These are phyloP conservation scores for Termitomyces sp. DNA, from an alignment of 768 basidiomycete species.

Conservation along the genomic window DNA sequence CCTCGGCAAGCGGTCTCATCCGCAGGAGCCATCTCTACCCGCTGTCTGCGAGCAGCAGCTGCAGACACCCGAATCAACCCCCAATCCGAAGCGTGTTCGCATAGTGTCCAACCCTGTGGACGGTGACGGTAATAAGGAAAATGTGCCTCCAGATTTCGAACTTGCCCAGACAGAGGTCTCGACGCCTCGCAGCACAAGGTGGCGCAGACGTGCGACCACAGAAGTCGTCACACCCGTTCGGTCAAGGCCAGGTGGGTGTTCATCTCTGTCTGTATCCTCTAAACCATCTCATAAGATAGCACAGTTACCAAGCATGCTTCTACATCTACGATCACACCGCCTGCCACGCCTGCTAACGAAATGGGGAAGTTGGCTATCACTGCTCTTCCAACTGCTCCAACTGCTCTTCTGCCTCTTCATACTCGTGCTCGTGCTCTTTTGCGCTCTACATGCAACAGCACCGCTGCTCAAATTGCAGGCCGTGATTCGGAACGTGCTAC, in stretches of 20 bases:
- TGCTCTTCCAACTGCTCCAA: slow-evolving; percentile 58
- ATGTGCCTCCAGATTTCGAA: slow-evolving; percentile 56
- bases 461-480: slow-evolving; percentile 52
- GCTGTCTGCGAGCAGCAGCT: slow-evolving; percentile 35
- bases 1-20: slow-evolving; percentile 46
- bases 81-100: slow-evolving; percentile 60
- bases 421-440: slow-evolving; percentile 64
- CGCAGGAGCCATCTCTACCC: slow-evolving; percentile 22
- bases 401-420: slow-evolving; percentile 42
- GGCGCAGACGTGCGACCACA: slow-evolving; percentile 32
- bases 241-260: slow-evolving; percentile 36
- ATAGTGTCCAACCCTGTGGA: slow-evolving; percentile 39
- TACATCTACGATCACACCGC: slow-evolving; percentile 33
- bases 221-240: slow-evolving; percentile 38
- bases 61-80: slow-evolving; percentile 58
- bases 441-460: slow-evolving; percentile 61
- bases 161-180: slow-evolving; percentile 26
- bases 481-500: slow-evolving; percentile 57
- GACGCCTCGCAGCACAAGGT: slow-evolving; percentile 34
- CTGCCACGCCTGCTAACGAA: slow-evolving; percentile 40
- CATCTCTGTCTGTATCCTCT: not conserved
- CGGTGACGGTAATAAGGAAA: slow-evolving; percentile 70
- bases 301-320: slow-evolving; percentile 45
- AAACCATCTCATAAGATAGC: slow-evolving; percentile 9
- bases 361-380: slow-evolving; percentile 40